Base-by-base conservation (phyloP, 768 basidiomycete genomes). In the Pleurotus giganteus region DNA sequence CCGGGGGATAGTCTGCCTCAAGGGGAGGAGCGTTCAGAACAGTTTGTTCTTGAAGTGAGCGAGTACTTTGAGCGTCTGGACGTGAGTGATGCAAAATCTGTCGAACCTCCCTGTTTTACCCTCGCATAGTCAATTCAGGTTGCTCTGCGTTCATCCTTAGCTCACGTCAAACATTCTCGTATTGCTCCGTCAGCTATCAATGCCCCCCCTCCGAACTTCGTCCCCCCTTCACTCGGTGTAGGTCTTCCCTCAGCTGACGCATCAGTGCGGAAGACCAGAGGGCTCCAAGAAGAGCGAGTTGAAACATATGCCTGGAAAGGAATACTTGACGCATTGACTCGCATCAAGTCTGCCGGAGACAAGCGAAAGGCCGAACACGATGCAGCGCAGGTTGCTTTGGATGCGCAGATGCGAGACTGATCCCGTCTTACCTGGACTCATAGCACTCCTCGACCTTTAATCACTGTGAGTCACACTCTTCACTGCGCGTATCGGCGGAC, bases 111-210 rank as follows among this genome's bases (percentile, higher is more conserved):
- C 49, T 51, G 32, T 36, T 15, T 24, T 54, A 43, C 42, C 17
- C 39, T 23, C 29, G 29, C 59, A 28, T 63, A 91, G 90, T 72
- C 80, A n/a, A 88, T 92, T 55, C 90, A 93, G 67, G 77, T 76
- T 28, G 80, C 83, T 28, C 80, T 93, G 55, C 85, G 90, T 34
- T 88, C 89, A 12, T 87, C 87, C 3, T 74, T 92, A 57, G 89
- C 90, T 15, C 89, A 91, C 61, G 87, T 93, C 56, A 79, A 89
- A 9, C 83, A 88, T 62, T 87, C 89, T 8, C 84, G 89, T 60
- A 89, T 92, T 64, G 87, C 90, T 37, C 89, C 90, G 7, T 88
- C 89, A n/a, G 85, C 89, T n/a, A 90, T 93, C 62, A 87, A 86
- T 46, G 89, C 90, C 0, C 89, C 89, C 29, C 80, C 84, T 4